phyloP scores from a whole-genome alignment of 2,329 filamentous ascomycete species.

The Botrytis medusae region DNA sequence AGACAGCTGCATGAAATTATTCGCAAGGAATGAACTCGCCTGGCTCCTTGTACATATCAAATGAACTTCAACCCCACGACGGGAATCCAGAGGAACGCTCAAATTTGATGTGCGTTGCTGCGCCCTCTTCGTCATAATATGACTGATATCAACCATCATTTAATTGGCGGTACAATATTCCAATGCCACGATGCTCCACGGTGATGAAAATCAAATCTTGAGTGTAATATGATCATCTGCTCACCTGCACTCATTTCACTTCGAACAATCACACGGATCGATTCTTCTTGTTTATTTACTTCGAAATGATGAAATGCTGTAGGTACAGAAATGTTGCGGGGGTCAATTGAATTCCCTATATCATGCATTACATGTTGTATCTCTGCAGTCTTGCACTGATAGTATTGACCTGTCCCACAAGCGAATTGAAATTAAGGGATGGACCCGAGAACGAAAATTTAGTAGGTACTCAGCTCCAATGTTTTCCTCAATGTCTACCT shows the following conservation, averaged over 20 bases:
- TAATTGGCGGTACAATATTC: background rate
- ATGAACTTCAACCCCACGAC: conserved; percentile 13
- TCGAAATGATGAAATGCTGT: background rate
- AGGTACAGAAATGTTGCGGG: background rate
- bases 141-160: background rate
- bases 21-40: conserved; percentile 11
- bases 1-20: conserved; percentile 23
- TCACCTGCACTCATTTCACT: conserved; percentile 13
- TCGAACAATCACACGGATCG: conserved; percentile 10
- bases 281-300: background rate
- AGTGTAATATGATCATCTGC: conserved; percentile 29
- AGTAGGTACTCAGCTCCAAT: background rate
- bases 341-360: background rate
- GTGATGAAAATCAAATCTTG: background rate
- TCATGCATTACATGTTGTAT: conserved; percentile 2
- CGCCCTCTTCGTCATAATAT: conserved; percentile 22
- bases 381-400: background rate
- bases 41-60: background rate
- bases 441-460: background rate
- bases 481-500: background rate
- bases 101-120: conserved; percentile 1
- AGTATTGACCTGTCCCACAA: background rate
- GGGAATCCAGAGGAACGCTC: background rate
- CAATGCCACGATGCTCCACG: conserved; percentile 16
- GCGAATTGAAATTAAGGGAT: background rate